Conservation (phyloP, 257 asterid species). For the Thymus quinquecostatus region DNA sequence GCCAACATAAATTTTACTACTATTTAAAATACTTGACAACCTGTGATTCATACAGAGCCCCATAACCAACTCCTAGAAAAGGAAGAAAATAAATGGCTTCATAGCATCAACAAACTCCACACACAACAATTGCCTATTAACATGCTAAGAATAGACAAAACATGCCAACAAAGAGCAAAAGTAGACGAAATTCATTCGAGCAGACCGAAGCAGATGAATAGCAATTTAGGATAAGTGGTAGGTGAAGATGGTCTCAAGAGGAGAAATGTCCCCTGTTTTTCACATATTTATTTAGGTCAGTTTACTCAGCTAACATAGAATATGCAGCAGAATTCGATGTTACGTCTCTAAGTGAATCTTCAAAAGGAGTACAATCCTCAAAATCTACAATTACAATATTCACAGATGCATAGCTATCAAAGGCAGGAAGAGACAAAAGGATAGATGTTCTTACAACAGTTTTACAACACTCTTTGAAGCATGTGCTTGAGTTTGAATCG, state of each 20-base stretch:
- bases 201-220: background rate
- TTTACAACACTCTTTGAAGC: conserved; percentile 34
- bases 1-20: no score
- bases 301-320: conserved; percentile 24
- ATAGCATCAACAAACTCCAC: no score
- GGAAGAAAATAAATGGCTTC: no score
- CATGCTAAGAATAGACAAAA: no score
- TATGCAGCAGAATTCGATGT: conserved; percentile 30
- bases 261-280: conserved; percentile 24
- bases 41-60: no score
- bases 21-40: no score
- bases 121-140: no score
- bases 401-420: conserved; percentile 40
- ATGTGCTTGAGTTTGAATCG: conserved; percentile 28
- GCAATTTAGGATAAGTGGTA: background rate
- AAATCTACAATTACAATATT: conserved; percentile 46
- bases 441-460: conserved; percentile 31
- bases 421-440: conserved; percentile 31
- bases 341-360: conserved; percentile 30
- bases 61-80: no score
- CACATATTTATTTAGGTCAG: conserved; percentile 31
- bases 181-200: background rate
- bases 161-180: background rate
- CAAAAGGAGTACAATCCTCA: conserved; percentile 29
- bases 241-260: background rate